These are phyloP conservation scores for Tulasnella sp. DNA, from an alignment of 768 basidiomycete genomes.

Conservation along the genomic window DNA sequence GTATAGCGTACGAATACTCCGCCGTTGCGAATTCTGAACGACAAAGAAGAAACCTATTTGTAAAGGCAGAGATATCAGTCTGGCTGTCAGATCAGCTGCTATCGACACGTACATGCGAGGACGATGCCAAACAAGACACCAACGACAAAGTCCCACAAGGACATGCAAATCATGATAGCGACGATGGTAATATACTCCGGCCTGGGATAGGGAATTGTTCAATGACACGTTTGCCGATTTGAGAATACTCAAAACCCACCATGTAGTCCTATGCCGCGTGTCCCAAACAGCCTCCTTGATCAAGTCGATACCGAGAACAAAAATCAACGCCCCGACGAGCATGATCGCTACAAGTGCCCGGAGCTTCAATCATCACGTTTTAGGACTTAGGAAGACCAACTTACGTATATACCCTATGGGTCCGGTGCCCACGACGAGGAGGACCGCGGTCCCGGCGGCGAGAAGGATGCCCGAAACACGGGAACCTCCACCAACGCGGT, in stretches of 20 bases:
- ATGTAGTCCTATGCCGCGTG: conserved; percentile 74
- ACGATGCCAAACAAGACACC: conserved; percentile 89
- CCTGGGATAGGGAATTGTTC: conserved; percentile 29
- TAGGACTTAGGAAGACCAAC: conserved; percentile 23
- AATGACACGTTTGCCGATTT: neutral
- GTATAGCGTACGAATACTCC: conserved; percentile 72
- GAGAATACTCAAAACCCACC: conserved; percentile 34
- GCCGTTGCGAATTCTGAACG: conserved; percentile 78
- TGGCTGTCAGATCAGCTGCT: neutral
- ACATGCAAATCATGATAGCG: conserved; percentile 87
- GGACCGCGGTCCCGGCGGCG: conserved; percentile 52
- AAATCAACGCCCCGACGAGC: conserved; percentile 85
- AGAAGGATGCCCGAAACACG: conserved; percentile 78
- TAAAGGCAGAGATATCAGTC: neutral
- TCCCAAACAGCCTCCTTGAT: conserved; percentile 97
- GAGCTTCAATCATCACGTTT: neutral
- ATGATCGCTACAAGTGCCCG: conserved; percentile 50
- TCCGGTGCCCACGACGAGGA: conserved; percentile 73
- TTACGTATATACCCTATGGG: conserved; percentile 87
- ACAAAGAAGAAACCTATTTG: conserved; percentile 91
- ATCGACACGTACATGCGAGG: conserved; percentile 58
- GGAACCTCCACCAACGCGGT: conserved; percentile 82
- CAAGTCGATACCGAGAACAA: conserved; percentile 87
- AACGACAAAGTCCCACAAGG: conserved; percentile 84
- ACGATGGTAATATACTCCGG: conserved; percentile 71